These are phyloP conservation scores for Sugiyamaella boreocaroliniensis DNA, from an alignment of 805 yeast species.

Conservation along the genomic window DNA sequence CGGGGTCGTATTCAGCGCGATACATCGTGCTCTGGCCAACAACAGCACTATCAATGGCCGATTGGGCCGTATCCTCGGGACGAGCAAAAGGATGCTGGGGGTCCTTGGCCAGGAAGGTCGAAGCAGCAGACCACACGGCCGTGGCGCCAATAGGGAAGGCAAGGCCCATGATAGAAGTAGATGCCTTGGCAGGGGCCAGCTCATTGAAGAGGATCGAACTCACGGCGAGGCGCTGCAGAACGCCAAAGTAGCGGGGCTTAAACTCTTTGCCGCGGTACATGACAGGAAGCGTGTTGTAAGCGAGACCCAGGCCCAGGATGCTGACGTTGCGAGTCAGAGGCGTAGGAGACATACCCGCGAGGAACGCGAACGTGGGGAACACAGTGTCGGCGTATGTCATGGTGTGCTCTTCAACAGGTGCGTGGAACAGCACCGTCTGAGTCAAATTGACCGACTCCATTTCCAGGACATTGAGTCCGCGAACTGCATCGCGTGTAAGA, in stretches of 20 bases:
- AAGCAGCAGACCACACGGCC: constrained; percentile 25
- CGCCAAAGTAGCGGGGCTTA: constrained; percentile 24
- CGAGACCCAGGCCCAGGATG: constrained; percentile 27
- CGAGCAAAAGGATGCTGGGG: constrained; percentile 24
- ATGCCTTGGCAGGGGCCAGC: constrained; percentile 7
- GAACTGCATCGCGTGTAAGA: constrained; percentile 22
- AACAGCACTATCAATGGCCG: constrained; percentile 25
- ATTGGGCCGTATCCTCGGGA: constrained; percentile 29
- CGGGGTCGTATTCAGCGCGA: constrained; percentile 31
- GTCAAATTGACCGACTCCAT: constrained; percentile 26
- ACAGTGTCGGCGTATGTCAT: constrained; percentile 28
- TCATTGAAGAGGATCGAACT: constrained; percentile 20
- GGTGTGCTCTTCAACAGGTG: constrained; percentile 18
- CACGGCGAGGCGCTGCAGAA: constrained; percentile 28
- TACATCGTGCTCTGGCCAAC: constrained; percentile 22
- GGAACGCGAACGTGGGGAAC: constrained; percentile 27
- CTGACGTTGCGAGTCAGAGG: constrained; percentile 15
- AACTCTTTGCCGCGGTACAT: constrained; percentile 2
- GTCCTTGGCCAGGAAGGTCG: constrained; percentile 24
- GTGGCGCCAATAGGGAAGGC: constrained; percentile 22
- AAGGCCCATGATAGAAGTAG: not conserved
- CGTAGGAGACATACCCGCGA: constrained; percentile 25
- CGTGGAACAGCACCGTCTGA: constrained; percentile 17
- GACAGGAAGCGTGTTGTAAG: constrained; percentile 21
- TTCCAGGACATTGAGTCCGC: constrained; percentile 27